Evolutionary conservation across 1,139 yeast species (phyloP), one percentile per base, ranked within the genome.

Genomic region (Protomyces arabidopsidicola): DNA sequence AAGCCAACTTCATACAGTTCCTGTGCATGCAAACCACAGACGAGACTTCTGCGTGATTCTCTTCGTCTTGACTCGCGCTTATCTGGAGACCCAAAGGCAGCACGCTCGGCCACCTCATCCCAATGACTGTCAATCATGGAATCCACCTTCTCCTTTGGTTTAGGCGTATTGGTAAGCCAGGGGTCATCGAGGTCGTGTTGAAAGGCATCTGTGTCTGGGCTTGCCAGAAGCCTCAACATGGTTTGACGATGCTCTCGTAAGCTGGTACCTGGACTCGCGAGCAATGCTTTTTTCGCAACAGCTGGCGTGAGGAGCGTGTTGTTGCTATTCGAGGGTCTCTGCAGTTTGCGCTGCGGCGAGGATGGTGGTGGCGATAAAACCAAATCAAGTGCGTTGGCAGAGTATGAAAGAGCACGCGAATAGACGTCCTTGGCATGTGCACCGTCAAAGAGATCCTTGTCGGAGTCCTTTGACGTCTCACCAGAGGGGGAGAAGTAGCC

Each of bases 111-210:
- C 77, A 79, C 79, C 68, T 84, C 87, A 39, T 58, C 62, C 62
- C 62, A 58, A 6, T 50, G 56, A 39, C 68, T 84, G 87, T 67
- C 83, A 85, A 68, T 81, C 86, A 68, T 79, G 78, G 45, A 79
- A 75, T 42, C 48, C 31, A 42, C 36, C 10, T 38, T 54, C 20
- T 53, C 54, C 50, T 60, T 60, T 5, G 56, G 52, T 22, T 45
- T 53, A 16, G 53, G 58, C 8, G 58, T 54, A 39, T 34, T 24
- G 18, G 56, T 39, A n/a, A 51, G 50, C 60, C 60, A 55, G 20
- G 60, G 60, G 34, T 60, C 64, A 22, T 60, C 63, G n/a, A 18
- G 12, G 9, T 38, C 55, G 31, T 34, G 34, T n/a, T 27, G 51
- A 45, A 42, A 48, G 45, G 52, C 31, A 20, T 50, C 59, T 31